Base-by-base conservation (phyloP, 768 basidiomycete species). In the Xanthoconium stramineum region DNA sequence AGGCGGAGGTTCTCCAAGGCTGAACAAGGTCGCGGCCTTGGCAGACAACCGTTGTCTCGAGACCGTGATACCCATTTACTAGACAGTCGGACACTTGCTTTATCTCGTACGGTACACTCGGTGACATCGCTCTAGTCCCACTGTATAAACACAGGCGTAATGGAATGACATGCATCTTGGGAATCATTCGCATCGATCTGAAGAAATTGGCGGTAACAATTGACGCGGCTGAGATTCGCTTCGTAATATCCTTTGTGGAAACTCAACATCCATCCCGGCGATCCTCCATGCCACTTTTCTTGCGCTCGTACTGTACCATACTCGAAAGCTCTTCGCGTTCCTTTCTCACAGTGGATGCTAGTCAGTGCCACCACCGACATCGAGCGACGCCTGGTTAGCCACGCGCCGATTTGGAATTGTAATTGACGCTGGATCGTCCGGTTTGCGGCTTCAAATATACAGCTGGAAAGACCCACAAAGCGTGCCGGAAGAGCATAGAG, bases 351-450 rank as follows among this genome's bases (percentile, higher is more conserved):
- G 58, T 69, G 47, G 33, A 66, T 66, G 67, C 50, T 61, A 47
- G 68, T 69, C 68, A 64, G 91, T 94, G 91, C 86, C 89, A 44
- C 88, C 91, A 47, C 86, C 88, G 56, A 83, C 80, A 55, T 81
- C 75, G 51, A 78, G 78, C 62, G 83, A 91, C 68, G 74, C 85
- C 58, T 94, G 91, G 91, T 80, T 90, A 53, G 74, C 80, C 57
- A 84, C 84, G 52, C 85, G 93, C 62, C 85, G 87, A 64, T 96
- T 93, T 73, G 94, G 92, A 57, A 82, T 98, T 57, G 94, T 98
- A 60, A 92, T 99, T 72, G 97, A 99, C 78, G 97, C 97, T 68
- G 97, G 97, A 58, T 97, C 94, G 70, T 98, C 94, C 20, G 97
- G 97, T 30, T 98, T 95, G 6, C 79, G 97, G 52, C 77, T 98